A percentile compares a stretch with the other conserved stretches of the same genome.
Evolutionary conservation across 139 green algal species (phyloP).

Genomic region (Dunaliella sp.): DNA sequence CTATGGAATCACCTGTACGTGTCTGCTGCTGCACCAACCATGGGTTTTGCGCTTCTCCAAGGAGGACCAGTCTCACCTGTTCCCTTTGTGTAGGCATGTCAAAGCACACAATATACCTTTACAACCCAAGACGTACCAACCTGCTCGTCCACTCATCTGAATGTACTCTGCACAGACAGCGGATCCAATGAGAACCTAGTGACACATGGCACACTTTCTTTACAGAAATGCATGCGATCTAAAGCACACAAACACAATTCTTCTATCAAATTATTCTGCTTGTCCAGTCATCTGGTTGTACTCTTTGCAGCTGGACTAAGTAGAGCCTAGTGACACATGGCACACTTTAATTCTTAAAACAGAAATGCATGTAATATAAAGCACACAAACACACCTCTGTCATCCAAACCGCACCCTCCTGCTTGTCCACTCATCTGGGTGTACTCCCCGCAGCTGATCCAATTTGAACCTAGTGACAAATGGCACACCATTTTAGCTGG

Average conservation of each 20-base stretch:
- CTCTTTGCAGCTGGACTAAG: slow-evolving; percentile 76
- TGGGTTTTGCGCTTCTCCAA: no score
- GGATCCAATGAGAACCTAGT: slow-evolving; percentile 59
- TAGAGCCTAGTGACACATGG: slow-evolving; percentile 55
- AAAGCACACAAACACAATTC: no score
- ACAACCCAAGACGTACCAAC: slow-evolving; percentile 87
- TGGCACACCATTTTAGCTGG: slow-evolving; percentile 90
- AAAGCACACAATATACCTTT: slow-evolving; percentile 67
- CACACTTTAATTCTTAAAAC: slow-evolving; percentile 94
- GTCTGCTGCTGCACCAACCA: background rate
- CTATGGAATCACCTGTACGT: background rate
- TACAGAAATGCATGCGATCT: slow-evolving; percentile 86
- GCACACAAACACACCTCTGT: slow-evolving; percentile 65
- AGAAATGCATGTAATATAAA: slow-evolving; percentile 90
- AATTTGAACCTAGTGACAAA: slow-evolving; percentile 50
- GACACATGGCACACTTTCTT: slow-evolving; percentile 93
- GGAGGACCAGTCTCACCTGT: no score
- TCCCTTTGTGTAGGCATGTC: no score
- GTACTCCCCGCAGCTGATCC: slow-evolving; percentile 86
- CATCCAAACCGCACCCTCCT: slow-evolving; percentile 92
- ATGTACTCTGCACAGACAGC: slow-evolving; percentile 90
- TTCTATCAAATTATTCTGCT: slow-evolving; percentile 89
- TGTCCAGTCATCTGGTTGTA: slow-evolving; percentile 98
- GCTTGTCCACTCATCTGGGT: slow-evolving; percentile 97
- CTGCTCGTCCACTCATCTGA: slow-evolving; percentile 95